Percentiles rank a stretch among this genome's conserved stretches.
Evolutionary conservation across 2,329 filamentous ascomycete species (phyloP).

Genomic region (Aureobasidium leucospermi): DNA sequence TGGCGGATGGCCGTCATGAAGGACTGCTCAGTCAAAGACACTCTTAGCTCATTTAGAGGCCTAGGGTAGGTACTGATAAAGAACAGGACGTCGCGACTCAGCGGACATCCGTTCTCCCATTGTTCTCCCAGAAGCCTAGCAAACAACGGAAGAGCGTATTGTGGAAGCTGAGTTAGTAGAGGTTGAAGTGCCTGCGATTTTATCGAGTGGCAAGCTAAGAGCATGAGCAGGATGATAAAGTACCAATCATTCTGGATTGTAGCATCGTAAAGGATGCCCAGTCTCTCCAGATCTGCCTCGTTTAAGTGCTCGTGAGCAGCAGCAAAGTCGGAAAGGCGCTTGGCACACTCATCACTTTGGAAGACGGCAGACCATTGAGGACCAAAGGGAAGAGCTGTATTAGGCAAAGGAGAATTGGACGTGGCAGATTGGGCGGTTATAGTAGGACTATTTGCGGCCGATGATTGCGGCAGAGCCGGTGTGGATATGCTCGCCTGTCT

Average conservation of each 20-base stretch:
- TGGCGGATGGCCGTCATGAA: neutral
- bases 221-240: conserved; percentile 10
- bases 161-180: neutral
- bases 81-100: neutral
- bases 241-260: neutral
- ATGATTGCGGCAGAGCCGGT: neutral
- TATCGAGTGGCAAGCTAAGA: neutral
- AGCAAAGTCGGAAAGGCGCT: neutral
- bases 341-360: neutral
- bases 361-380: neutral
- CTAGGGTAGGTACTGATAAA: conserved; percentile 9
- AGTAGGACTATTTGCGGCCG: neutral
- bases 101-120: neutral
- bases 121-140: neutral
- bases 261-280: conserved; percentile 3
- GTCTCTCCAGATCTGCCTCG: neutral
- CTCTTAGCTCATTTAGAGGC: neutral
- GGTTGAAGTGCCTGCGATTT: neutral
- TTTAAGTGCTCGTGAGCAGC: neutral
- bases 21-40: neutral
- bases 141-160: neutral
- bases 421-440: neutral
- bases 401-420: neutral
- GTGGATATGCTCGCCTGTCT: neutral
- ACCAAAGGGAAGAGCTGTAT: neutral